phyloP scores from a whole-genome alignment of 805 yeast genomes.

The Myxozyma lipomycoides region DNA sequence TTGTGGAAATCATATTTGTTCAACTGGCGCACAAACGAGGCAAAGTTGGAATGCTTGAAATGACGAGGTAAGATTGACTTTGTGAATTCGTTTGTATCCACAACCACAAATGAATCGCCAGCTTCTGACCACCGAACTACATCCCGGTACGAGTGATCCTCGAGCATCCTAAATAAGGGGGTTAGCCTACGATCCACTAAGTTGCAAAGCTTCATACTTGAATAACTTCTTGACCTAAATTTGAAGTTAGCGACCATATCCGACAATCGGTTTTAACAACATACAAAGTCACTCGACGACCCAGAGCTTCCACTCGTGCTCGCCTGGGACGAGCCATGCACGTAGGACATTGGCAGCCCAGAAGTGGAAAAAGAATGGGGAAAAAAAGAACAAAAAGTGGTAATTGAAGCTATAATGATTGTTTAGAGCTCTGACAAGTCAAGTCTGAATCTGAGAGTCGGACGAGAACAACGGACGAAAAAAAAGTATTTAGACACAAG shows the following conservation, averaged over 20 bases:
- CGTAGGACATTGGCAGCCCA: too few species aligned
- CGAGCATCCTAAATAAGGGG: slow-evolving; percentile 66
- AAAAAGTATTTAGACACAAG: too few species aligned
- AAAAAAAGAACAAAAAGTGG: too few species aligned
- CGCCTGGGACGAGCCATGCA: too few species aligned
- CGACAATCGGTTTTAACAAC: background rate
- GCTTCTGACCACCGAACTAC: slow-evolving; percentile 79
- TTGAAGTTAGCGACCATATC: background rate
- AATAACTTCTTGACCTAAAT: slow-evolving; percentile 27
- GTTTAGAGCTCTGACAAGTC: too few species aligned
- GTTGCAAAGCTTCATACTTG: slow-evolving; percentile 8
- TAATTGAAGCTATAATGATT: too few species aligned
- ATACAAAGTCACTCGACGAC: slow-evolving; percentile 29
- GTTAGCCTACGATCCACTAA: background rate
- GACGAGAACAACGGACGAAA: too few species aligned
- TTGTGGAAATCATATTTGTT: slow-evolving; percentile 97
- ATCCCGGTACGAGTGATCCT: slow-evolving; percentile 66
- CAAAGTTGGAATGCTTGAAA: slow-evolving; percentile 92
- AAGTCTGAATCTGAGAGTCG: too few species aligned
- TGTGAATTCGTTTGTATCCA: slow-evolving; percentile 87
- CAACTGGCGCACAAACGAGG: slow-evolving; percentile 89
- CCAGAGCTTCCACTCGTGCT: too few species aligned
- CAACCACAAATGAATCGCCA: slow-evolving; percentile 86
- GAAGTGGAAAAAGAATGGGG: too few species aligned
- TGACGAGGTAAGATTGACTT: slow-evolving; percentile 83